A percentile compares a stretch with the other conserved stretches of the same genome.
These are phyloP conservation scores for Saccharomycopsis olivae DNA, from an alignment of 805 yeast genomes.

Conservation along the genomic window DNA sequence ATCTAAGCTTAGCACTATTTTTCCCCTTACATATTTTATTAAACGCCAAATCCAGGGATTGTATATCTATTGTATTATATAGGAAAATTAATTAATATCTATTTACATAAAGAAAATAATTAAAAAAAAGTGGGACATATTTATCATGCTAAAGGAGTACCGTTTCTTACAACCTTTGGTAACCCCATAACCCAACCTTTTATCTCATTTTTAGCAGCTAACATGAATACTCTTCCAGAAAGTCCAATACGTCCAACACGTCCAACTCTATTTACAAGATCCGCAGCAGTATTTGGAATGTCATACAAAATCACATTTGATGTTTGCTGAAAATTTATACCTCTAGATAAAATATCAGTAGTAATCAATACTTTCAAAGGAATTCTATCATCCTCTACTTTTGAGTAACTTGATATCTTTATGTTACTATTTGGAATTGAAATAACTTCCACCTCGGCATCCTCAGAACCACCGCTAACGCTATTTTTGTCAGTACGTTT, in stretches of 20 bases:
- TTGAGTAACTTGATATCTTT: constrained; percentile 11
- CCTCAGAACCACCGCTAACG: background rate
- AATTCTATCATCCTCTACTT: background rate
- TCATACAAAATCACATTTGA: constrained; percentile 78
- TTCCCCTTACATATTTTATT: too few species aligned
- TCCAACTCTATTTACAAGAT: constrained; percentile 84
- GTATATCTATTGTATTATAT: too few species aligned
- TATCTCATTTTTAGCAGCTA: constrained; percentile 55
- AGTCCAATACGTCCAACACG: constrained; percentile 91
- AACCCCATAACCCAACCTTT: constrained; percentile 77
- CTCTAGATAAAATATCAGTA: constrained; percentile 85
- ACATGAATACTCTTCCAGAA: constrained; percentile 76
- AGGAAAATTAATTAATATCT: too few species aligned
- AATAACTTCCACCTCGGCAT: background rate
- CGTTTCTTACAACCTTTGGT: constrained; percentile 51
- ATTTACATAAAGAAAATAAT: too few species aligned
- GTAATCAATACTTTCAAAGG: constrained; percentile 63
- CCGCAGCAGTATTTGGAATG: constrained; percentile 76
- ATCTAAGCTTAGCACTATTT: too few species aligned
- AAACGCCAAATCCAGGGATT: too few species aligned
- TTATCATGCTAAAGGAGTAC: constrained; percentile 11
- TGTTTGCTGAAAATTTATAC: constrained; percentile 74
- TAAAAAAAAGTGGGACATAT: too few species aligned
- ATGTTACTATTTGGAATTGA: constrained; percentile 13
- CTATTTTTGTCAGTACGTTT: background rate